Evolutionary conservation across 1,284 basidiomycete genomes (phyloP).

Genomic region (Ceratobasidium papillatum): DNA sequence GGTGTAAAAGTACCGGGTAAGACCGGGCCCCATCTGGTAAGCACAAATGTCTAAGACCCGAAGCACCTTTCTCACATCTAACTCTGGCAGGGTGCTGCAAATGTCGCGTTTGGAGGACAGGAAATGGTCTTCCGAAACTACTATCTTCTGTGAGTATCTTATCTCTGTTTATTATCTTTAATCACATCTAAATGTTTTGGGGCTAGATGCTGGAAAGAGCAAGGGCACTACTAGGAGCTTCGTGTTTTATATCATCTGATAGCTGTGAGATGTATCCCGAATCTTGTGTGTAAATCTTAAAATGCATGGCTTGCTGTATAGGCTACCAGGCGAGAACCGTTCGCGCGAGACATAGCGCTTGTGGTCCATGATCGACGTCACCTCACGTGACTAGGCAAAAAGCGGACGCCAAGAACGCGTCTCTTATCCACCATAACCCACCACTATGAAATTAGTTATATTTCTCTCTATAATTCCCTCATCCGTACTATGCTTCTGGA

Average conservation of each 20-base stretch:
- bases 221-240: neutral
- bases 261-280: neutral
- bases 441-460: neutral
- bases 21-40: conserved; percentile 34
- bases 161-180: neutral
- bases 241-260: neutral
- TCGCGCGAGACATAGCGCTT: too few species aligned
- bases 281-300: neutral
- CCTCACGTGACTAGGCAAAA: neutral
- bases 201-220: conserved; percentile 29
- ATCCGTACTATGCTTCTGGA: neutral
- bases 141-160: conserved; percentile 28
- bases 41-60: neutral
- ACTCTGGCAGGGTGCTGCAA: conserved; percentile 16
- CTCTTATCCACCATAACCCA: neutral
- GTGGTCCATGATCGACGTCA: neutral
- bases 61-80: neutral
- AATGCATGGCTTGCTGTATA: neutral
- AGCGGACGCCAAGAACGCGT: neutral
- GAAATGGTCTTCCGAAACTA: conserved; percentile 26
- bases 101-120: conserved; percentile 31
- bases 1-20: conserved; percentile 39
- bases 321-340: too few species aligned
- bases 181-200: neutral
- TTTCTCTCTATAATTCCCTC: neutral